Conservation (phyloP, 176 grass and related monocot genomes). For the Cymbopogon citratus region DNA sequence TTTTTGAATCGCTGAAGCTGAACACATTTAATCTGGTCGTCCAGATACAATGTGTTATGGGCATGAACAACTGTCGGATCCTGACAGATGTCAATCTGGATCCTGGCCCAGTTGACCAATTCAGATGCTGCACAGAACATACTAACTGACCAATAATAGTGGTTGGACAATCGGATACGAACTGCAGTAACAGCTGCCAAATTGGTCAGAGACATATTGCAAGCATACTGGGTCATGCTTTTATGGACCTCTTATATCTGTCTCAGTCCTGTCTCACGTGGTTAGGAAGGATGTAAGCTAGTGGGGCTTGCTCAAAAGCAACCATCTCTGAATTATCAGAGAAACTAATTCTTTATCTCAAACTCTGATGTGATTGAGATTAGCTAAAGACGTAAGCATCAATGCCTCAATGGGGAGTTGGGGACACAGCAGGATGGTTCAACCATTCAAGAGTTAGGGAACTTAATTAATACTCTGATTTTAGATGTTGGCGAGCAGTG, state of each 20-base stretch:
- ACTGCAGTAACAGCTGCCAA: background rate
- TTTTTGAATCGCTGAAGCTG: background rate
- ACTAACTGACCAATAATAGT: background rate
- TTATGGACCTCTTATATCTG: background rate
- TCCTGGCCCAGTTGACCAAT: no score
- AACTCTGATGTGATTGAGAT: background rate
- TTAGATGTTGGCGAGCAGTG: background rate
- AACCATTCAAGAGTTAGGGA: background rate
- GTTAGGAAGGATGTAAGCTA: background rate
- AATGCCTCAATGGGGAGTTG: background rate
- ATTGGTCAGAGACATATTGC: background rate
- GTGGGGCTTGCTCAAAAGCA: background rate
- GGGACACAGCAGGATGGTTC: background rate
- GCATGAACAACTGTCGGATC: background rate
- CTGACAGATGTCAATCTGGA: no score
- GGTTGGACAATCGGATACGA: background rate
- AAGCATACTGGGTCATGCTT: background rate
- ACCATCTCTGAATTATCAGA: background rate
- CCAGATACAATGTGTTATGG: background rate
- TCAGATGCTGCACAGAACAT: background rate
- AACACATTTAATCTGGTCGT: background rate
- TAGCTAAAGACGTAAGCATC: background rate
- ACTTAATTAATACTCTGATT: background rate
- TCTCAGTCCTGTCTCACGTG: background rate
- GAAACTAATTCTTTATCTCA: no score